phyloP scores from a whole-genome alignment of 1,284 basidiomycete species.

The Spongiforma sp. region DNA sequence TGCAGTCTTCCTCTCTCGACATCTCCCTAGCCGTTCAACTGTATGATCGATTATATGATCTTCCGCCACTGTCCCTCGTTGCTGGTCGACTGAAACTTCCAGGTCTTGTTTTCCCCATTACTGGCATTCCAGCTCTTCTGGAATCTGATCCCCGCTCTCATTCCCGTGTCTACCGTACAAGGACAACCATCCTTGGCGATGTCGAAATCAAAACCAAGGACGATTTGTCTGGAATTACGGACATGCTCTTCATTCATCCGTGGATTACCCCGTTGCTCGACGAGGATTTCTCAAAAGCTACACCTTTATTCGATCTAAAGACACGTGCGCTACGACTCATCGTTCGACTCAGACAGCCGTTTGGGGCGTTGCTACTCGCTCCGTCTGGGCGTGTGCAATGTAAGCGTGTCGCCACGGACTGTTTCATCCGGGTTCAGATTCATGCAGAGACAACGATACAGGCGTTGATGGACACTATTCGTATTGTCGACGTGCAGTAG shows the following conservation, averaged over 20 bases:
- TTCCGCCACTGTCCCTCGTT: neutral
- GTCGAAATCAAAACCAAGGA: neutral
- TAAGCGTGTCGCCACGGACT: neutral
- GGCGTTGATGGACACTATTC: neutral
- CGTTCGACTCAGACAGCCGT: neutral
- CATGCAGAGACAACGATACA: neutral
- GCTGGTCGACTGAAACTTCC: neutral
- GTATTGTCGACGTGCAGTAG: neutral
- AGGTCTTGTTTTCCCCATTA: neutral
- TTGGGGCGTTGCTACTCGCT: neutral
- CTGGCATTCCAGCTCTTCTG: neutral
- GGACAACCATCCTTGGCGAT: neutral
- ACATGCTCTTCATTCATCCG: neutral
- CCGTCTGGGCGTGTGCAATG: neutral
- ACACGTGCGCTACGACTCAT: neutral
- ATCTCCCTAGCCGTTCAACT: neutral
- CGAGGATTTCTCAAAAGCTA: neutral
- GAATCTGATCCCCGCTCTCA: neutral
- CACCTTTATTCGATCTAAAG: neutral
- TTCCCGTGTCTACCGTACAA: neutral
- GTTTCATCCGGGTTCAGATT: neutral
- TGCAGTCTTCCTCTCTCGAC: neutral
- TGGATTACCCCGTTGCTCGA: neutral
- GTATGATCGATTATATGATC: neutral
- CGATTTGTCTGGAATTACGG: neutral